Conservation (phyloP, 192 early-diverging fungal species). For the Phycomyces nitens region DNA sequence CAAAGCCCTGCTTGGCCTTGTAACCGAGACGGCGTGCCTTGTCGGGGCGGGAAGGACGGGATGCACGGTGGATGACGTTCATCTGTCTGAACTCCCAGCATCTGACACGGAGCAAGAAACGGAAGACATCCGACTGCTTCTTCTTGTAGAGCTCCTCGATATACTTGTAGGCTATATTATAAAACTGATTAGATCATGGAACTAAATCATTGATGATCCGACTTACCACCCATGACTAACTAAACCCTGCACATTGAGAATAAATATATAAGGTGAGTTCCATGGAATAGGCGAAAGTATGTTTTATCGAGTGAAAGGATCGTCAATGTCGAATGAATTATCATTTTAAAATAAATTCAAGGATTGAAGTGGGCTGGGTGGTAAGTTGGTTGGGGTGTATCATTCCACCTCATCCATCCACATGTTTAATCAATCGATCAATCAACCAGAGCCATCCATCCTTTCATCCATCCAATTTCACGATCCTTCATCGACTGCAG, state of each 20-base stretch:
- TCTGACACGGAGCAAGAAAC: slow-evolving; percentile 95
- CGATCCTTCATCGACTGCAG: not conserved
- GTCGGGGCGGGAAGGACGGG: slow-evolving; percentile 95
- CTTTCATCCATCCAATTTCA: slow-evolving; percentile 20
- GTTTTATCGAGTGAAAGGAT: too few species aligned
- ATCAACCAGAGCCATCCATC: slow-evolving; percentile 15
- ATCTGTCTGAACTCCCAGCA: slow-evolving; percentile 99
- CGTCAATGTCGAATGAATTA: not conserved
- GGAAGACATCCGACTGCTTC: slow-evolving; percentile 99
- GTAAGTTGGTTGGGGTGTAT: not conserved
- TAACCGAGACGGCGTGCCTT: slow-evolving; percentile 99
- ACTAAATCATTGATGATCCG: too few species aligned
- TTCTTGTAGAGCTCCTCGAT: slow-evolving; percentile 95
- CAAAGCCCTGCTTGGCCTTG: slow-evolving; percentile 99
- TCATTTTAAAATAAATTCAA: too few species aligned
- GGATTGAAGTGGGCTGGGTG: not conserved
- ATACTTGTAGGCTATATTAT: slow-evolving; percentile 71
- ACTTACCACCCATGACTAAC: slow-evolving; percentile 21
- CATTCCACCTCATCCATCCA: not conserved
- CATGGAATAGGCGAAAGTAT: too few species aligned
- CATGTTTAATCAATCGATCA: not conserved
- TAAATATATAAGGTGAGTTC: not conserved
- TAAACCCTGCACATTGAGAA: not conserved
- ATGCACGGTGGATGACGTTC: slow-evolving; percentile 97
- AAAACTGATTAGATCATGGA: too few species aligned